Percentiles rank a stretch among this genome's conserved stretches.
Conservation (phyloP, 1,284 basidiomycete genomes). For the Ustilago bromivora region DNA sequence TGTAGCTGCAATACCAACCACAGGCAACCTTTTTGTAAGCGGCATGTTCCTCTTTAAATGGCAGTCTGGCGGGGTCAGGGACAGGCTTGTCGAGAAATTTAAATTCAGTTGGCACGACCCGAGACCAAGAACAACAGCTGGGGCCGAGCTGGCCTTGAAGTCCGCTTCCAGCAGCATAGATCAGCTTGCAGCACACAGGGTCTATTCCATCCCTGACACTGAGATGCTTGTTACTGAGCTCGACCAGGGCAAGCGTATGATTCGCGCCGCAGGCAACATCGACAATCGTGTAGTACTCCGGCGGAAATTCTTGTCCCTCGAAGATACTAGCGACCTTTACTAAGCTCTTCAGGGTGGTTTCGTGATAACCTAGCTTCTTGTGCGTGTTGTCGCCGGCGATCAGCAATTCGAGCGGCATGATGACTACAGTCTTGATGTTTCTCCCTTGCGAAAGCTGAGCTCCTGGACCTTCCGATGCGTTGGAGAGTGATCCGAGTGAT, state of each 20-base stretch:
- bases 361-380: conserved; percentile 33
- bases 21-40: conserved; percentile 23
- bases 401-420: conserved; percentile 26
- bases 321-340: conserved; percentile 19
- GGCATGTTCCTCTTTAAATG: too few relatives aligned
- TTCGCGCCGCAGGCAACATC: conserved; percentile 44
- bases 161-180: conserved; percentile 34
- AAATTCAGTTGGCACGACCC: neutral
- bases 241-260: conserved; percentile 42
- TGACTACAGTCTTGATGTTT: neutral
- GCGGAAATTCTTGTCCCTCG: conserved; percentile 19
- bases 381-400: conserved; percentile 50
- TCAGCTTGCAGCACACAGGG: conserved; percentile 1
- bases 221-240: neutral
- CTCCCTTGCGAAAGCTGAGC: neutral
- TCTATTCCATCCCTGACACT: too few relatives aligned
- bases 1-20: conserved; percentile 52
- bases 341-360: conserved; percentile 28
- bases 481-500: neutral
- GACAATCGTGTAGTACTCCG: conserved; percentile 7
- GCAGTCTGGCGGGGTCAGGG: neutral
- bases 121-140: neutral
- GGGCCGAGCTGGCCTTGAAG: conserved; percentile 39
- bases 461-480: neutral
- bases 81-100: neutral